These are phyloP conservation scores for Cucurbita moschata DNA, from an alignment of 306 rosid species.

Conservation along the genomic window DNA sequence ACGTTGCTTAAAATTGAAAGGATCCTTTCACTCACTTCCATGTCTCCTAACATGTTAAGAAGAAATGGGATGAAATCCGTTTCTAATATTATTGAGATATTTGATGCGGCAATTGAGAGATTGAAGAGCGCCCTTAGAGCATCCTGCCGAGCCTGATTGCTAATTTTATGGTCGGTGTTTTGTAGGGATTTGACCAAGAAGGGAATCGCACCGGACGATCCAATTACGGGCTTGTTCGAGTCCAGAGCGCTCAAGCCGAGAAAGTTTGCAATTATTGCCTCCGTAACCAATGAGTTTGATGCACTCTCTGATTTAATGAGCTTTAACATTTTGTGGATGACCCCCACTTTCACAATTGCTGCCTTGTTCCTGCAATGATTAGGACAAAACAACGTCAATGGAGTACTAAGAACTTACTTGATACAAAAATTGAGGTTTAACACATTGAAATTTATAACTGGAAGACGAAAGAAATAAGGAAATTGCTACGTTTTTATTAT, in stretches of 20 bases:
- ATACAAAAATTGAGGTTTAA: too few relatives aligned
- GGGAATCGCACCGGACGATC: slow-evolving; percentile 84
- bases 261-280: slow-evolving; percentile 83
- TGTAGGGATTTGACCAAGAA: slow-evolving; percentile 53
- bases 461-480: background rate
- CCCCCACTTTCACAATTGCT: slow-evolving; percentile 81
- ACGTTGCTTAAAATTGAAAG: slow-evolving; percentile 66
- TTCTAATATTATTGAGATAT: slow-evolving; percentile 53
- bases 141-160: slow-evolving; percentile 69
- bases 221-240: slow-evolving; percentile 68
- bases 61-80: slow-evolving; percentile 48
- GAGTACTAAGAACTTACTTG: too few relatives aligned
- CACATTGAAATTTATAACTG: too few relatives aligned
- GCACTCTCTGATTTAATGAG: slow-evolving; percentile 41
- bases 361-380: slow-evolving; percentile 58
- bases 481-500: too few relatives aligned
- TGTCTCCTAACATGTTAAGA: slow-evolving; percentile 48
- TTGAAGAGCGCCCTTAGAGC: slow-evolving; percentile 81
- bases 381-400: background rate
- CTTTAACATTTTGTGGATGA: slow-evolving; percentile 80
- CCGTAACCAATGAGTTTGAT: slow-evolving; percentile 44
- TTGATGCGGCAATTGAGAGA: slow-evolving; percentile 53
- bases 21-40: slow-evolving; percentile 74
- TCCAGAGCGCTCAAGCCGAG: slow-evolving; percentile 93
- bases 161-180: slow-evolving; percentile 15